phyloP scores from a whole-genome alignment of 2,329 filamentous ascomycete genomes.

The Talaromyces sp. region DNA sequence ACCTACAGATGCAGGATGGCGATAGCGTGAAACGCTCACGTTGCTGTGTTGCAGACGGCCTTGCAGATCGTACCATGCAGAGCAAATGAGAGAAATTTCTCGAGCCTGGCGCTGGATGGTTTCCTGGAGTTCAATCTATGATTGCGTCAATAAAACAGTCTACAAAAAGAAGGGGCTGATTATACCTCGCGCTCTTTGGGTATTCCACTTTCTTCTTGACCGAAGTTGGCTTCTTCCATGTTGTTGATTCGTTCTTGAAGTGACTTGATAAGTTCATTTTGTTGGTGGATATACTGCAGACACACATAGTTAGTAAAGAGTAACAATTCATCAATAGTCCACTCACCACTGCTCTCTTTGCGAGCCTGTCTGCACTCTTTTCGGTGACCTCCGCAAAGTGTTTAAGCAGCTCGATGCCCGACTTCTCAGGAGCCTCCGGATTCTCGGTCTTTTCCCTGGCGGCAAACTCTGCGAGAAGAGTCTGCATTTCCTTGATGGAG shows the following conservation, averaged over 20 bases:
- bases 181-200: conserved; percentile 36
- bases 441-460: conserved; percentile 26
- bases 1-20: conserved; percentile 24
- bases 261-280: conserved; percentile 37
- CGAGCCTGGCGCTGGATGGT: conserved; percentile 36
- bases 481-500: conserved; percentile 36
- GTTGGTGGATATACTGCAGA: conserved; percentile 35
- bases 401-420: conserved; percentile 33
- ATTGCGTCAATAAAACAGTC: conserved; percentile 11
- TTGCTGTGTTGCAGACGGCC: conserved; percentile 40
- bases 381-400: conserved; percentile 50
- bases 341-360: conserved; percentile 39
- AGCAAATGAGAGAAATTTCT: conserved; percentile 40
- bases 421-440: conserved; percentile 28
- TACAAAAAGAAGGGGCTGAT: background rate
- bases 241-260: conserved; percentile 36
- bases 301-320: background rate
- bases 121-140: conserved; percentile 35
- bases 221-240: conserved; percentile 31
- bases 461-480: conserved; percentile 34
- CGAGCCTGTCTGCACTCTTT: conserved; percentile 44
- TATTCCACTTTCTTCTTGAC: conserved; percentile 20
- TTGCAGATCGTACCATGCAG: conserved; percentile 44
- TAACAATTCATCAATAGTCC: background rate
- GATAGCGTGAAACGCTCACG: conserved; percentile 35